phyloP scores from a whole-genome alignment of 345 rosid genomes.

The Cardiospermum halicacabum region DNA sequence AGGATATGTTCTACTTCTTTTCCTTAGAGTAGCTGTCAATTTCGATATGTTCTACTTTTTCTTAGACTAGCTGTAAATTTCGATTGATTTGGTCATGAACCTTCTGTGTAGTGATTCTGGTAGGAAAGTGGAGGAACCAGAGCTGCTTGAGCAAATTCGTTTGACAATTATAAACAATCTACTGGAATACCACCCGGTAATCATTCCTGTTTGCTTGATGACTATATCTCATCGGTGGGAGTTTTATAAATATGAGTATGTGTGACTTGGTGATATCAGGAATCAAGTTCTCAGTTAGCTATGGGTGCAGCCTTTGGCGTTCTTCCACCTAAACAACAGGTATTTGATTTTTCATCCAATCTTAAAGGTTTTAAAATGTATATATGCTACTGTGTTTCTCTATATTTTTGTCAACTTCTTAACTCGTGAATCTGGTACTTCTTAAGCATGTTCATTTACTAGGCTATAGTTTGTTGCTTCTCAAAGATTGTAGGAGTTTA shows the following conservation, averaged over 20 bases:
- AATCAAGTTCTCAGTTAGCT: conserved; percentile 94
- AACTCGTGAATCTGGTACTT: background rate
- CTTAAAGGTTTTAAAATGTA: conserved; percentile 10
- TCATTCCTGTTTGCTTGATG: conserved; percentile 9
- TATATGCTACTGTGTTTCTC: conserved; percentile 12
- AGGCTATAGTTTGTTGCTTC: too few species aligned
- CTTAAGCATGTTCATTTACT: background rate
- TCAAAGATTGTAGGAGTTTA: too few species aligned
- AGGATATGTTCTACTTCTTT: too few species aligned
- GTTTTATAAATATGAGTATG: conserved; percentile 9
- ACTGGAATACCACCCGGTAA: conserved; percentile 93
- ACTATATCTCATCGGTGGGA: background rate
- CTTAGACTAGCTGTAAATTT: conserved; percentile 1
- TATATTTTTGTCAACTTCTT: background rate
- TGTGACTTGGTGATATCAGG: conserved; percentile 47
- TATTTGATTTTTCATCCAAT: conserved; percentile 7
- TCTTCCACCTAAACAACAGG: conserved; percentile 69
- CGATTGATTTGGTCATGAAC: conserved; percentile 4
- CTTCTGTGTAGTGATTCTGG: conserved; percentile 69
- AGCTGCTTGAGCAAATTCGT: conserved; percentile 93
- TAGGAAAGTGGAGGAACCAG: conserved; percentile 92
- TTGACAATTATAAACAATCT: conserved; percentile 88
- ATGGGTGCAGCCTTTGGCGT: conserved; percentile 94
- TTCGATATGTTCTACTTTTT: background rate
- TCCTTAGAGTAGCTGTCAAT: background rate